Conservation (phyloP, 2,329 filamentous ascomycete genomes). For the Chaetomiaceae sp. region DNA sequence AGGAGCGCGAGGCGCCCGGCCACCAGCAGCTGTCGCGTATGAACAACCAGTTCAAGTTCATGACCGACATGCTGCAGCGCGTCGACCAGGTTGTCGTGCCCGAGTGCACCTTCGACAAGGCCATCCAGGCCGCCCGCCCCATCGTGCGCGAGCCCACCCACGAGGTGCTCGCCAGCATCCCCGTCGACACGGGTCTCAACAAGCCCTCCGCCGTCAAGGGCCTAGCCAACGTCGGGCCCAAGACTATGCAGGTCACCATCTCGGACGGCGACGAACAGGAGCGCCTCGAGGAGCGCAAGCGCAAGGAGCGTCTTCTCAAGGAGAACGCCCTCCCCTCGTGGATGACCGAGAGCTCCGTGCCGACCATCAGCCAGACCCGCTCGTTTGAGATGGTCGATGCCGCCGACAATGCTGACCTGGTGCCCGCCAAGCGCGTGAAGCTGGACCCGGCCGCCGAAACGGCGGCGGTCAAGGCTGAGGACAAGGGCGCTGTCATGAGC, state of each 20-base stretch:
- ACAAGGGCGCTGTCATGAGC: conserved; percentile 14
- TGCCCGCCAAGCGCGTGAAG: conserved; percentile 55
- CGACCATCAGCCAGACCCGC: conserved; percentile 33
- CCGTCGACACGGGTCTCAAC: conserved; percentile 46
- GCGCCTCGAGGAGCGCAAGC: conserved; percentile 52
- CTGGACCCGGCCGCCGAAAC: conserved; percentile 35
- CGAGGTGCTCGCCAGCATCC: conserved; percentile 54
- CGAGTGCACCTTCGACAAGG: conserved; percentile 66
- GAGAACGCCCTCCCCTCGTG: conserved; percentile 66
- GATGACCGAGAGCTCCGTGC: conserved; percentile 63
- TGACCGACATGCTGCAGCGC: conserved; percentile 67
- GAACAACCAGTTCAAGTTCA: conserved; percentile 73
- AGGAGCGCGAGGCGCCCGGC: conserved; percentile 61
- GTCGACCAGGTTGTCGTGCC: conserved; percentile 72
- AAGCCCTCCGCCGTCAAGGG: conserved; percentile 65
- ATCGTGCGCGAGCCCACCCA: conserved; percentile 62
- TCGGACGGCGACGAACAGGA: conserved; percentile 60
- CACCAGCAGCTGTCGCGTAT: conserved; percentile 67
- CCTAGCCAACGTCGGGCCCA: conserved; percentile 58
- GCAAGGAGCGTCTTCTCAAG: conserved; percentile 57
- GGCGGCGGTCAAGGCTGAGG: conserved; percentile 11
- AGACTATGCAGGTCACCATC: conserved; percentile 64
- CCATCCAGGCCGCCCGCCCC: conserved; percentile 55
- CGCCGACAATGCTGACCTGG: conserved; percentile 37
- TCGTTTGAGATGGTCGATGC: conserved; percentile 35